Evolutionary conservation across 805 yeast species (phyloP), one percentile per base, ranked within the genome.

Genomic region (Helenozyma rhizophorensis): DNA sequence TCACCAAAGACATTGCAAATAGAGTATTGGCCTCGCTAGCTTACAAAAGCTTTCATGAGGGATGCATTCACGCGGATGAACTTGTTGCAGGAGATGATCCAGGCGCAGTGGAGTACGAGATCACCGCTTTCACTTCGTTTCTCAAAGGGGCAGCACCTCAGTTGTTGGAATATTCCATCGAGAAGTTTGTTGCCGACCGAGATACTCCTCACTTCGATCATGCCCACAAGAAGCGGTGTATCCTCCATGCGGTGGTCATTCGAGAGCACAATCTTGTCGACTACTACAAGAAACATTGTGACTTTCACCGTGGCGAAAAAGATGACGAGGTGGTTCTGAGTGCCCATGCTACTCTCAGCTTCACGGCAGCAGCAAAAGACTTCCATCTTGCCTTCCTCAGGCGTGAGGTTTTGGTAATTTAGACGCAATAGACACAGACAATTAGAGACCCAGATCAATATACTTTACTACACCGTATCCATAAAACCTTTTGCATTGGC

Each of bases 81-180:
- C 8, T 17, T 8, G 19, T 17, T 5, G 19, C 19, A 5, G 8
- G 8, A 17, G 19, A 17, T 17, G 19, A 17, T 8, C 19, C 19
- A 8, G 19, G 7, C 19, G 19, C 19, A 17, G 19, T 17, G 7
- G 19, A 17, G 19, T 51, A 55, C 25, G 80, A 73, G 41, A 32
- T 77, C 9, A 75, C 83, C 0, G 72, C 70, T 5, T 69, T 72
- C 39, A 68, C 79, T 0, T 73, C 83, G 0, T 74, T 70, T 36
- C 57, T 65, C 44, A 68, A 70, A 13, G 49, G 53, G 11, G 32
- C 59, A 8, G 72, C 68, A 4, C 48, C 67, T 1, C 33, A 35
- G 4, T 33, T 59, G 10, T 37, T 64, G 1, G 53, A 60, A 5
- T 55, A 42, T 15, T 37, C 50, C 12, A 41, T 52, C 8, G 33